phyloP scores from a whole-genome alignment of 2,329 filamentous ascomycete species.

The Leptographium wingfieldii region DNA sequence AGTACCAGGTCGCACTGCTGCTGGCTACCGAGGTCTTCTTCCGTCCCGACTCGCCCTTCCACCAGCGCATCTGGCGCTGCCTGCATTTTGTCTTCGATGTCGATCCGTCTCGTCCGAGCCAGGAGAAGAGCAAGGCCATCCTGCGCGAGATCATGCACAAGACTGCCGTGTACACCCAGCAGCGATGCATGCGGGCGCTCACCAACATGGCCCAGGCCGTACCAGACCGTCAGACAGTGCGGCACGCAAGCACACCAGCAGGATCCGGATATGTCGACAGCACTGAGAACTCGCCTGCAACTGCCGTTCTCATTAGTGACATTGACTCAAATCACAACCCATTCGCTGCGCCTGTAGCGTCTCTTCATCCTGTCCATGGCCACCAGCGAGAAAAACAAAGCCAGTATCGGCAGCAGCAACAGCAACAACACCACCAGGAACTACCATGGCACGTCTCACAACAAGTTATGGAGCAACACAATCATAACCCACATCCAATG shows the following conservation, averaged over 20 bases:
- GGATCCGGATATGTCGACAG: background rate
- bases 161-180: constrained; percentile 43
- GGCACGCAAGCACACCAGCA: background rate
- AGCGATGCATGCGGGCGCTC: constrained; percentile 45
- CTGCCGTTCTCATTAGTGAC: background rate
- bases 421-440: background rate
- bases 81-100: constrained; percentile 61
- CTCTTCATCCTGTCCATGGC: background rate
- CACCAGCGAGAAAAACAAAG: background rate
- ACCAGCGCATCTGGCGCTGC: constrained; percentile 55
- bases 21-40: constrained; percentile 55
- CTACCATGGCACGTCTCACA: background rate
- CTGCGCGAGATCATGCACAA: constrained; percentile 50
- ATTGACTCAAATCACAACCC: too few relatives aligned
- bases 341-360: background rate
- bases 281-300: background rate
- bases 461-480: background rate
- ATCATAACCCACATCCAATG: background rate
- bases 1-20: constrained; percentile 59
- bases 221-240: constrained; percentile 14
- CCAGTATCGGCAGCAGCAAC: background rate
- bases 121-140: constrained; percentile 47
- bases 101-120: constrained; percentile 34
- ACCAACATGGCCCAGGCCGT: constrained; percentile 28
- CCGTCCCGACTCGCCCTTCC: constrained; percentile 41